Percentiles rank a stretch among this genome's conserved stretches.
phyloP scores from a whole-genome alignment of 108 stramenopile genomes.

The Asterionellopsis glacialis region DNA sequence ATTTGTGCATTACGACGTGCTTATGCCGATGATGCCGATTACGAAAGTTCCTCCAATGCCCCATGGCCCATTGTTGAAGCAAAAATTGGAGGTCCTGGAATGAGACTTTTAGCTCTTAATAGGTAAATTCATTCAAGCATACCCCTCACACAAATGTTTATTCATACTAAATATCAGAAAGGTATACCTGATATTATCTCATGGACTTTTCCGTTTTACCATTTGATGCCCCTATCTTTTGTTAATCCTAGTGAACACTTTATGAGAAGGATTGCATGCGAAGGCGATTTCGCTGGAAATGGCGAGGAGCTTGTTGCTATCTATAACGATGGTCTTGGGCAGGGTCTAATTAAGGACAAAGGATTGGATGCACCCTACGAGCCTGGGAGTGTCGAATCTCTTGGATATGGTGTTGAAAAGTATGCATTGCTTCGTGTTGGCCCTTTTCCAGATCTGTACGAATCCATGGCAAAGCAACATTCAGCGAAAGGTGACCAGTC shows the following conservation, averaged over 20 bases:
- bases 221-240: no score
- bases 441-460: constrained; percentile 78
- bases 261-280: constrained; percentile 75
- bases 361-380: constrained; percentile 57
- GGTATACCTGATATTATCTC: no score
- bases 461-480: constrained; percentile 57
- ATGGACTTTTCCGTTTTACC: no score
- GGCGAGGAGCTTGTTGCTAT: constrained; percentile 36
- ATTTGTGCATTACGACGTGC: constrained; percentile 71
- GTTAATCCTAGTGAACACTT: constrained; percentile 41
- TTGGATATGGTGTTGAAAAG: constrained; percentile 83
- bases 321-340: constrained; percentile 64
- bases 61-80: constrained; percentile 84
- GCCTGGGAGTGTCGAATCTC: constrained; percentile 50
- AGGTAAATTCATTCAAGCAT: constrained; percentile 1
- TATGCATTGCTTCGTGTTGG: constrained; percentile 71
- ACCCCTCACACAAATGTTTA: no score
- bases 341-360: constrained; percentile 30
- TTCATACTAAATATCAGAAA: no score
- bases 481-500: constrained; percentile 44
- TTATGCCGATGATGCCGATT: constrained; percentile 53
- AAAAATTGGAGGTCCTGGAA: constrained; percentile 45
- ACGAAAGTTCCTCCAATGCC: constrained; percentile 39
- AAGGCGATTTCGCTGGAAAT: constrained; percentile 48
- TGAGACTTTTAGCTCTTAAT: constrained; percentile 64